Base-by-base conservation (phyloP, 2,329 filamentous ascomycete species). In the Cercospora sp. region DNA sequence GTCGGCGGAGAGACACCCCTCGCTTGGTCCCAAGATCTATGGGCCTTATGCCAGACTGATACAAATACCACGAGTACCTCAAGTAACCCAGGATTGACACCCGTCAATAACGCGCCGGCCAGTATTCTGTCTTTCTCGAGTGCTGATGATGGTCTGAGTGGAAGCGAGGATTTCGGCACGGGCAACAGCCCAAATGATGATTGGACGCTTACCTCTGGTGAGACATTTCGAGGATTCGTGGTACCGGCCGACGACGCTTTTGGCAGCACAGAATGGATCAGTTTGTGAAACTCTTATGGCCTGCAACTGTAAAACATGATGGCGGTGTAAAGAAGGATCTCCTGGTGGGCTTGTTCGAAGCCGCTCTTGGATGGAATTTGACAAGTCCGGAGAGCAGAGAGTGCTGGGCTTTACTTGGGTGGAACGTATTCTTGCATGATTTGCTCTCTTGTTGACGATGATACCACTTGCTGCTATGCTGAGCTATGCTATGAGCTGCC, bases 1-100 rank as follows among this genome's bases (percentile, higher is more conserved):
- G 45, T 55, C 7, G 62, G 53, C 8, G 62, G 60, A 31, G 68
- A 68, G 12, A 64, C 64, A 10, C 64, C 68, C 5, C 59, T 65
- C 48, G 69, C 68, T 3, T 75, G 72, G 73, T 68, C 73, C 48
- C 71, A 73, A 16, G 76, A 78, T 33, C 68, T 78, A 8, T 78
- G 77, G 77, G 71, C 74, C 8, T 66, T 75, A 1, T 75, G 70
- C 64, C 72, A 75, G 28, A 74, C 73, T 5, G 74, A 75, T 7
- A 73, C 71, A 12, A 74, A 71, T 31, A 68, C 63, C 4, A 69
- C 68, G 18, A 68, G 68, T 6, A 58, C 36, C 36, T 62, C 62
- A 12, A 59, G 67, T 2, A 69, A 68, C n/a, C 65, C 65, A 10
- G 68, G 64, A n/a, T 42, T 68, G 42, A 66, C 68, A 5, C 61